These are phyloP conservation scores for Vitis riparia DNA, from an alignment of 164 flowering plant genomes.

Conservation along the genomic window DNA sequence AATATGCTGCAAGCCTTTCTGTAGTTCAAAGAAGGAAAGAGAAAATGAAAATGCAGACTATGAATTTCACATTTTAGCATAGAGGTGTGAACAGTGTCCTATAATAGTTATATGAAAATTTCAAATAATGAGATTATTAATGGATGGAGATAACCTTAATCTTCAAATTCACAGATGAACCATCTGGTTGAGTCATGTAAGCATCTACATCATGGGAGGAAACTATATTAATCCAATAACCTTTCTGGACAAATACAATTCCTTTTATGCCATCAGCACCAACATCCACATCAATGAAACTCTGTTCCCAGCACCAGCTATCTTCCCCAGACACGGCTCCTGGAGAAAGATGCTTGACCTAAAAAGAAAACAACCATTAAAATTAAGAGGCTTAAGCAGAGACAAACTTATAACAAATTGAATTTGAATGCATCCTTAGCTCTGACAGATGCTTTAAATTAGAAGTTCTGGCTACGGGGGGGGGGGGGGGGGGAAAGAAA, in stretches of 20 bases:
- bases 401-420: not conserved
- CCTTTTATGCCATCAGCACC: constrained; percentile 73
- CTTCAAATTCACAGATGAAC: constrained; percentile 49
- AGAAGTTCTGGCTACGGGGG: too few species aligned
- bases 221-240: constrained; percentile 72
- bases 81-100: not conserved
- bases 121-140: not conserved
- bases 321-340: constrained; percentile 47
- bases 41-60: not conserved
- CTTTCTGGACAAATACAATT: constrained; percentile 77
- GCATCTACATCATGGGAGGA: constrained; percentile 89
- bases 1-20: constrained; percentile 82
- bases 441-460: too few species aligned
- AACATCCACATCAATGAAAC: constrained; percentile 66
- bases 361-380: constrained; percentile 4
- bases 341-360: constrained; percentile 64
- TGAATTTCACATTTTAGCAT: not conserved
- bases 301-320: constrained; percentile 95
- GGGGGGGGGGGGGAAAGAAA: too few species aligned
- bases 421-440: not conserved
- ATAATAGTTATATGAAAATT: not conserved
- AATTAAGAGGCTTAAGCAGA: not conserved
- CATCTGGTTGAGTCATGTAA: constrained; percentile 53
- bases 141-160: constrained; percentile 55
- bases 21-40: constrained; percentile 27